A percentile compares a stretch with the other conserved stretches of the same genome.
Evolutionary conservation across 2,329 filamentous ascomycete species (phyloP).

Genomic region (Sclerotinia sclerotiorum): DNA sequence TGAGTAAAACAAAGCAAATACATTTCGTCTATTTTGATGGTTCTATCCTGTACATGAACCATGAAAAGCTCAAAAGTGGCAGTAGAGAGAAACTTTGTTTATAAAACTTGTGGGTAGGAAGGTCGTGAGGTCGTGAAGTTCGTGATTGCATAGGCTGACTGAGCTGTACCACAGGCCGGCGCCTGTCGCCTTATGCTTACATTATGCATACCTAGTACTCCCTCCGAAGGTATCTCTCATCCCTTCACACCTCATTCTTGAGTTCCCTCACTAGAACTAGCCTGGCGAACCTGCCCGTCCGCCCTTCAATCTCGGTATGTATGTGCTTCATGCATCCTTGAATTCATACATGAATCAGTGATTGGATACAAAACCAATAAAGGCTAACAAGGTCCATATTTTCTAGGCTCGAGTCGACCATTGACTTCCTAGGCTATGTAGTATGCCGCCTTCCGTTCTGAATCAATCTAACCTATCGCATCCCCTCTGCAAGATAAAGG

Average conservation of each 20-base stretch:
- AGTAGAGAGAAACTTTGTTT: not conserved
- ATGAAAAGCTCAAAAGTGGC: constrained; percentile 5
- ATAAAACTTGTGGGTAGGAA: not conserved
- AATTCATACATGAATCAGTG: not conserved
- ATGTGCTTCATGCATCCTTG: not conserved
- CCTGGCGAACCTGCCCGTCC: not conserved
- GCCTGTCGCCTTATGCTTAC: not conserved
- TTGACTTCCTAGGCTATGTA: not conserved
- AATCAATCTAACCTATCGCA: not conserved
- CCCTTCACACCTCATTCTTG: not conserved
- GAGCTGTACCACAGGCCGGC: not conserved
- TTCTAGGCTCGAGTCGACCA: not conserved
- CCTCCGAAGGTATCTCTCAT: not conserved
- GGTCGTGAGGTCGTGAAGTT: too few species aligned
- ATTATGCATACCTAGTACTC: not conserved
- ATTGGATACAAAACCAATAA: constrained; percentile 13
- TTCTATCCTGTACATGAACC: not conserved
- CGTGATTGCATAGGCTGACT: not conserved
- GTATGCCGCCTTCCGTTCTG: not conserved
- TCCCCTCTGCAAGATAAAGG: not conserved
- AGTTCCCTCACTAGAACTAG: not conserved
- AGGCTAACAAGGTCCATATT: not conserved
- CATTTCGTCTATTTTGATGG: not conserved
- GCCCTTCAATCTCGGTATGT: not conserved
- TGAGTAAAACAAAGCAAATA: constrained; percentile 1